Base-by-base conservation (phyloP, 176 grass and related monocot species). In the Chrysopogon serrulatus region DNA sequence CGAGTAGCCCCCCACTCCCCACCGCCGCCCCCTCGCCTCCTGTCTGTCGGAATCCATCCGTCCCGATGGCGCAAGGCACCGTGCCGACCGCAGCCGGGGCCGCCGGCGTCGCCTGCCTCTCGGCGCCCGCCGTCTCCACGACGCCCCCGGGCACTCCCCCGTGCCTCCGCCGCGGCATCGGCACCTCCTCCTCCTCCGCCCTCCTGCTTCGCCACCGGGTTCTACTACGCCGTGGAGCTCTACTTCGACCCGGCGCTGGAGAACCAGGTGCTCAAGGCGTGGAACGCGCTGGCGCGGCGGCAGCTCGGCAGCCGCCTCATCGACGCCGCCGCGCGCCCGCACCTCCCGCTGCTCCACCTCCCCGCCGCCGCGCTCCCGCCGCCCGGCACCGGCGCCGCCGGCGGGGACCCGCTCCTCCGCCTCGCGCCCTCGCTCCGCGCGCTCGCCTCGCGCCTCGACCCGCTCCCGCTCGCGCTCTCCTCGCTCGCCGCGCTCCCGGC, bases 211-310 rank as follows among this genome's bases (percentile, higher is more conserved):
- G 88, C 10, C 18, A 10, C 48, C 47, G 72, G 45, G 1, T 51
- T 6, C 72, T 76, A 88, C 41, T 94, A 94, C 89, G 91, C 91
- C 35, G 93, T 99, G 13, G 93, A 99, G 78, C 91, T 99, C 53
- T 96, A 99, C 90, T 99, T 99, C 91, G 96, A 99, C 44, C 93
- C 96, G 30, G 91, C 96, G 41, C 82, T 99, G 65, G 96, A 99
- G 81, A 99, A 99, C 87, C 96, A 99, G 77, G 96, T 99, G 78
- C 96, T 99, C 77, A 99, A 99, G 80, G 87, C 93, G 48, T 99
- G 96, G 96, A 99, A 99, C 81, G 91, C 92, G 16, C 87, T 99
- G n/a, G 96, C 96, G 28, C 91, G 96, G 74, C 93, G 96, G 69
- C 93, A 95, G 85, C 87, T 98, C 34, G 90, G 90, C 68, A 93